Conservation (phyloP, 306 rosid genomes). For the Canavalia gladiata region DNA sequence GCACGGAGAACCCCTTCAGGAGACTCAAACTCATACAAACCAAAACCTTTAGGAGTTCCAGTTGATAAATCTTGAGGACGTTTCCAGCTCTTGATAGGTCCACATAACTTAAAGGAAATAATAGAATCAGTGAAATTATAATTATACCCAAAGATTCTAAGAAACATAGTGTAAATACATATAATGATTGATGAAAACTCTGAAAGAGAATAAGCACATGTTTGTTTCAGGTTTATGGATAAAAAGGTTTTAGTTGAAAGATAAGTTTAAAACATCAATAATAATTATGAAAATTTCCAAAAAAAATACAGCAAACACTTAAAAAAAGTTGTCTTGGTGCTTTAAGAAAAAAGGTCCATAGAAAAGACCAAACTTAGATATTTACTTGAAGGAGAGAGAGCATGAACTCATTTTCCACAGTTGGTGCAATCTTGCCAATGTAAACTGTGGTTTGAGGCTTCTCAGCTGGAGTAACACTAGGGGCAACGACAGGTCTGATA, state of each 20-base stretch:
- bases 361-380: conserved; percentile 34
- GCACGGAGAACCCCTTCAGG: conserved; percentile 99
- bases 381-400: conserved; percentile 84
- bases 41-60: conserved; percentile 92
- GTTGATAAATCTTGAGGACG: conserved; percentile 86
- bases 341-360: not conserved
- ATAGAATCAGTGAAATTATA: conserved; percentile 37
- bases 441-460: conserved; percentile 87
- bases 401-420: conserved; percentile 94
- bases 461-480: conserved; percentile 83
- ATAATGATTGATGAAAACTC: not conserved
- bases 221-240: too few species aligned
- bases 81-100: conserved; percentile 97
- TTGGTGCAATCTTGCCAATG: conserved; percentile 89
- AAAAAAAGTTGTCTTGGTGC: not conserved
- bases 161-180: not conserved
- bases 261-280: not conserved
- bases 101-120: conserved; percentile 74
- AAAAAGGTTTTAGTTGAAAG: not conserved
- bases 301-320: not conserved
- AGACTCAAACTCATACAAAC: conserved; percentile 95
- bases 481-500: conserved; percentile 78
- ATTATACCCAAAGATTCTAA: conserved; percentile 1
- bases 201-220: not conserved
- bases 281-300: not conserved